Conservation (phyloP, 1,139 yeast species). For the Lodderomyces theae region DNA sequence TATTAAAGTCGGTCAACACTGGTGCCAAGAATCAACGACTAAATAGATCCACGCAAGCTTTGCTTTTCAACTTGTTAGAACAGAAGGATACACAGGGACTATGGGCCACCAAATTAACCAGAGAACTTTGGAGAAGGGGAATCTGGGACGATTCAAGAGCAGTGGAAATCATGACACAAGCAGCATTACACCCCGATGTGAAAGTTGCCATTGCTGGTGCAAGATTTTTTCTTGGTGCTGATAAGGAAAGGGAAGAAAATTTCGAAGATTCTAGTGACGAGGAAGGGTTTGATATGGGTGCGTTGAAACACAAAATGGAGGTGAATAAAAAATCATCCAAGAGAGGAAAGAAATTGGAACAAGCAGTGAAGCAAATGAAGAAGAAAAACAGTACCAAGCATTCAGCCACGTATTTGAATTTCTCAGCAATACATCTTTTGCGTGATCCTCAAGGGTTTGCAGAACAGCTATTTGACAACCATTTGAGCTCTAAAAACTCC, state of each 20-base stretch:
- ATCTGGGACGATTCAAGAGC: slow-evolving; percentile 97
- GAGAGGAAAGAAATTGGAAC: slow-evolving; percentile 73
- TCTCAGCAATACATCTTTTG: slow-evolving; percentile 87
- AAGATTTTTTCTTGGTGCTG: slow-evolving; percentile 89
- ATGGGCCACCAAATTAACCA: slow-evolving; percentile 94
- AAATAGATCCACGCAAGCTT: slow-evolving; percentile 86
- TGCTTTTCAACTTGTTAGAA: slow-evolving; percentile 79
- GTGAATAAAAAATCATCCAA: slow-evolving; percentile 81
- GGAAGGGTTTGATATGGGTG: slow-evolving; percentile 63
- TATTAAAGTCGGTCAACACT: slow-evolving; percentile 78
- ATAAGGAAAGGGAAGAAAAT: slow-evolving; percentile 87
- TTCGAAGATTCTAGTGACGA: slow-evolving; percentile 64
- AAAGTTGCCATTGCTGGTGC: slow-evolving; percentile 92
- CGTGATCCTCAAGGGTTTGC: slow-evolving; percentile 99
- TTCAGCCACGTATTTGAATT: slow-evolving; percentile 77
- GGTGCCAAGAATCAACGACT: slow-evolving; percentile 84
- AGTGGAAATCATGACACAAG: slow-evolving; percentile 95
- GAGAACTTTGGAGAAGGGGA: slow-evolving; percentile 96
- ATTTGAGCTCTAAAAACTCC: slow-evolving; percentile 65
- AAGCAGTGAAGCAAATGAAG: slow-evolving; percentile 66
- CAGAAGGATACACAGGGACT: slow-evolving; percentile 79
- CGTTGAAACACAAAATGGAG: slow-evolving; percentile 75
- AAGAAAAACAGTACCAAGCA: slow-evolving; percentile 52
- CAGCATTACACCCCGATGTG: slow-evolving; percentile 81
- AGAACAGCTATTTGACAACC: slow-evolving; percentile 70